Evolutionary conservation across 2,329 filamentous ascomycete genomes (phyloP).

Genomic region (Xylaria sp.): DNA sequence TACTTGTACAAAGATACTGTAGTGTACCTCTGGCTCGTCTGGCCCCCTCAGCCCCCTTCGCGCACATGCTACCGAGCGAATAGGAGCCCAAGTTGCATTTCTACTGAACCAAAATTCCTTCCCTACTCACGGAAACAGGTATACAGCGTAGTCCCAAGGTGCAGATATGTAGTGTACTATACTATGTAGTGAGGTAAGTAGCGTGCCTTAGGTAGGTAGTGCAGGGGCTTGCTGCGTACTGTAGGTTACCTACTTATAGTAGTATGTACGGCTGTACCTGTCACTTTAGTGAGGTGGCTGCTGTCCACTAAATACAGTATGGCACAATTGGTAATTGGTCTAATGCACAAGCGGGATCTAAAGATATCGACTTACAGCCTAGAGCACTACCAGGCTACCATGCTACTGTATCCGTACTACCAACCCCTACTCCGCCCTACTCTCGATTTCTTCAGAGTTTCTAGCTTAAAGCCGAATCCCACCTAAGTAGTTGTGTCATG

Average conservation of each 20-base stretch:
- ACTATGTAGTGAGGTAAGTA: no score
- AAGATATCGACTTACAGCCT: conserved; percentile 22
- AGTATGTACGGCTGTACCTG: conserved; percentile 1
- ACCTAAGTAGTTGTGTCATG: background rate
- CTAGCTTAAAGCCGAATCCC: conserved; percentile 32
- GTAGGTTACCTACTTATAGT: no score
- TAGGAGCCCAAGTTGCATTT: conserved; percentile 40
- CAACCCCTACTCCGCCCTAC: no score
- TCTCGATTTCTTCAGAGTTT: background rate
- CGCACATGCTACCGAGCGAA: conserved; percentile 39
- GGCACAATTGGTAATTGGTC: conserved; percentile 4
- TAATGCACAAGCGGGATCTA: conserved; percentile 33
- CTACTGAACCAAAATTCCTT: conserved; percentile 33
- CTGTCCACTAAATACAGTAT: background rate
- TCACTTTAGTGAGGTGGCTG: background rate
- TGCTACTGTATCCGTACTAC: background rate
- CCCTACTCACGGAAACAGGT: background rate
- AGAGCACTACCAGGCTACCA: background rate
- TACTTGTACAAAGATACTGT: background rate
- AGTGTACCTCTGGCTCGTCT: conserved; percentile 30
- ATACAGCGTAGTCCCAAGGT: background rate
- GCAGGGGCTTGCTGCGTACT: no score
- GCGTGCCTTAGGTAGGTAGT: no score
- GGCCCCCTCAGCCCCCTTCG: conserved; percentile 42
- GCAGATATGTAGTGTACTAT: background rate